Evolutionary conservation across 805 yeast species (phyloP), one percentile per base, ranked within the genome.

Genomic region (Lachancea sp.): DNA sequence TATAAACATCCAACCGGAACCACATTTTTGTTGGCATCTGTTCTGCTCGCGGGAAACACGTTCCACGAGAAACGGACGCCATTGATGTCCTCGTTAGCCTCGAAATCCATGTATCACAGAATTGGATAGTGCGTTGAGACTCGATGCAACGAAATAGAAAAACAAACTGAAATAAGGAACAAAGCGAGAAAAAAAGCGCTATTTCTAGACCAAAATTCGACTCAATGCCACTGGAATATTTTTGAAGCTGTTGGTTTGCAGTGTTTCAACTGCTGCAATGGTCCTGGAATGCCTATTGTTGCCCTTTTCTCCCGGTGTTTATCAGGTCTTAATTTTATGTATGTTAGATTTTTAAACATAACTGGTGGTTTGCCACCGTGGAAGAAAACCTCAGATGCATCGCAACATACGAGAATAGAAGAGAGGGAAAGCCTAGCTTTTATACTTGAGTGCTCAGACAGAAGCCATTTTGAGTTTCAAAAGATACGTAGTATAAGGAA

Each of bases 1-100:
- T 88, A 92, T 47, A 92, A 68, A 41, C 96, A 82, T 30, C 97
- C 95, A 26, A 92, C 80, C 9, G 99, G 98, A 23, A 92, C 89
- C 15, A 90, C 94, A 56, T 88, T 83, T 51, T 92, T 83, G 54
- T 81, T 80, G 15, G 96, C 92, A 63, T 92, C 97, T 30, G 78
- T 77, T 51, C 88, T 78, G 28, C 96, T 81, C 30, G 84, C 78
- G 21, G 99, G 98, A 55, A 90, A 80, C 30, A 85, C 82, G 55
- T 80, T 82, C 88, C 92, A 84, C 5, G 89, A 71, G 57, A 80
- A 71, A 52, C 92, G 74, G 29, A 82, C 74, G 35, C 92, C 92
- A 50, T 83, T 82, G 39, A 63, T 57, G 56, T 84, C 92, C 57
- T 84, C 95, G 49, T 71, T 62, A 7, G 68, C 70, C 67, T 80